These are phyloP conservation scores for Botrytis fabae DNA, from an alignment of 2,329 filamentous ascomycete species.

Conservation along the genomic window DNA sequence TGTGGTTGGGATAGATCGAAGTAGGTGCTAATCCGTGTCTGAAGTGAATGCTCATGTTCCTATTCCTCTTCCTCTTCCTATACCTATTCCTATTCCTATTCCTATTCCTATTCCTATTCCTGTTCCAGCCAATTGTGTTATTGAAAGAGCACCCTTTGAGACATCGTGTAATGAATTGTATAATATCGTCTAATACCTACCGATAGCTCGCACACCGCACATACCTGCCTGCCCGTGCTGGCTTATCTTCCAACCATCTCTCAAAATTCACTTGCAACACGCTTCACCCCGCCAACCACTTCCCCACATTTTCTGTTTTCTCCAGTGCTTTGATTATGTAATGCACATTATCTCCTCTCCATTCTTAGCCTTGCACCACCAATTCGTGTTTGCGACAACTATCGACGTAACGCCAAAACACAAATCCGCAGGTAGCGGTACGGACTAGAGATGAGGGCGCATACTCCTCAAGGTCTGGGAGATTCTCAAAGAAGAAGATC, in stretches of 20 bases:
- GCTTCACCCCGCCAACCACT: slow-evolving; percentile 12
- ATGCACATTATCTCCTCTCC: not conserved
- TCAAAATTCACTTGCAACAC: not conserved
- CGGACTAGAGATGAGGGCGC: slow-evolving; percentile 34
- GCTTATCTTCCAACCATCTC: not conserved
- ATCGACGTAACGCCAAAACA: slow-evolving; percentile 13
- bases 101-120: not conserved
- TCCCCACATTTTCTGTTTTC: not conserved
- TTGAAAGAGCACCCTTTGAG: not conserved
- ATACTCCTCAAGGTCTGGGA: slow-evolving; percentile 34
- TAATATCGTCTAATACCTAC: not conserved
- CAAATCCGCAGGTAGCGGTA: slow-evolving; percentile 4
- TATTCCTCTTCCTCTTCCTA: too few relatives aligned
- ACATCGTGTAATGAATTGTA: not conserved
- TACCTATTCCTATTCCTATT: not conserved
- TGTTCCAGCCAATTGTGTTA: not conserved
- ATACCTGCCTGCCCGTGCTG: not conserved
- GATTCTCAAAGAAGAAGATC: slow-evolving; percentile 35
- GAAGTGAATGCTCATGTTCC: not conserved
- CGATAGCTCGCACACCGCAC: not conserved
- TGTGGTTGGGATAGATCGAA: not conserved
- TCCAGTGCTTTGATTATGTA: not conserved
- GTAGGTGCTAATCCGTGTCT: not conserved
- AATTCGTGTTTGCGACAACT: slow-evolving; percentile 26
- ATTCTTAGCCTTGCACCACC: slow-evolving; percentile 11